A percentile compares a stretch with the other conserved stretches of the same genome.
These are phyloP conservation scores for Lotmaria passim DNA, from an alignment of 208 protist species.

Conservation along the genomic window DNA sequence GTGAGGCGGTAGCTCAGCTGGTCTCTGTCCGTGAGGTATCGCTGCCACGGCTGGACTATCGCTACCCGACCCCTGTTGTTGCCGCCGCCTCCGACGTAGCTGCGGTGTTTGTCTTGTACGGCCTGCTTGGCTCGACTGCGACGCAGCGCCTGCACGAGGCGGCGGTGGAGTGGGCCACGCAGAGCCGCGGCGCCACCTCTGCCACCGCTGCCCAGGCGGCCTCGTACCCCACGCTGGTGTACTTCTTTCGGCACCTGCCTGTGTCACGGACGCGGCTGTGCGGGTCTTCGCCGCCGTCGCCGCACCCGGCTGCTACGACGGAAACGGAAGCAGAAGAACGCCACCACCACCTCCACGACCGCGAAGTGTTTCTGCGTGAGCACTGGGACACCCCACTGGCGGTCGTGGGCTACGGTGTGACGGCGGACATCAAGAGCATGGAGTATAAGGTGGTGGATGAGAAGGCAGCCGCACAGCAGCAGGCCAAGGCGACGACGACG, in stretches of 20 bases:
- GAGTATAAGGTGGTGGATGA: slow-evolving; percentile 98
- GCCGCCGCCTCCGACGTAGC: slow-evolving; percentile 18
- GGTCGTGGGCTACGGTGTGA: slow-evolving; percentile 95
- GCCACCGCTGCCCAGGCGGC: neutral
- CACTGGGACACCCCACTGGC: slow-evolving; percentile 50
- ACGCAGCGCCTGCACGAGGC: slow-evolving; percentile 39
- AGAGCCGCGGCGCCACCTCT: neutral
- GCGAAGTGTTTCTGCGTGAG: neutral
- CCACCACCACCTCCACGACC: no score
- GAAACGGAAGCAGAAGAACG: neutral
- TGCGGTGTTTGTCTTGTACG: slow-evolving; percentile 62
- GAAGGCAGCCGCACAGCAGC: slow-evolving; percentile 30
- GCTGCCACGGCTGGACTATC: slow-evolving; percentile 46
- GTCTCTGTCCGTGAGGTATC: neutral
- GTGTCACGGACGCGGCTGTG: slow-evolving; percentile 37
- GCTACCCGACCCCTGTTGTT: slow-evolving; percentile 13
- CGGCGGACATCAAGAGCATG: slow-evolving; percentile 95
- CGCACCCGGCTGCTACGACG: no score
- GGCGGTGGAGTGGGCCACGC: slow-evolving; percentile 20
- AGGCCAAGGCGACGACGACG: slow-evolving; percentile 19
- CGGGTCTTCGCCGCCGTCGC: neutral
- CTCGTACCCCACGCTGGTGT: slow-evolving; percentile 8
- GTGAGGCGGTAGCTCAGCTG: neutral
- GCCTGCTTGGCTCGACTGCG: slow-evolving; percentile 50
- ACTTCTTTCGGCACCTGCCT: slow-evolving; percentile 72